Percentiles rank a stretch among this genome's conserved stretches.
phyloP scores from a whole-genome alignment of 148 eudicot genomes.

The Cornus controversa region DNA sequence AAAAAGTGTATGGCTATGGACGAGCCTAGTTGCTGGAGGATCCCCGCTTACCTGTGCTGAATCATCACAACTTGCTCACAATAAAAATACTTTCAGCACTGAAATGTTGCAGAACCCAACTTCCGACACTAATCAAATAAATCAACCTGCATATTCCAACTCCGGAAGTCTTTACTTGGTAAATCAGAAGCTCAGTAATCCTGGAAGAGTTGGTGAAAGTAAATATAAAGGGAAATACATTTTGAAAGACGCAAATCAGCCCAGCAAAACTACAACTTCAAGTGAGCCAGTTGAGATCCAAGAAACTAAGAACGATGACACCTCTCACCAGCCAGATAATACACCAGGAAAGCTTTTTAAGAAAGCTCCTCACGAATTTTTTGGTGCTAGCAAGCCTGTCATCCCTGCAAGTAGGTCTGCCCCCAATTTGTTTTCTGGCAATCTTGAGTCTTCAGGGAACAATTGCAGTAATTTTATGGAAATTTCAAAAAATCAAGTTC shows the following conservation, averaged over 20 bases:
- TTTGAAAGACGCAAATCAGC: constrained; percentile 24
- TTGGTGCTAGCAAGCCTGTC: constrained; percentile 25
- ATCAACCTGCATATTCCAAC: constrained; percentile 9
- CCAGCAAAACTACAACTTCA: constrained; percentile 19
- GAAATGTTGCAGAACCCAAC: constrained; percentile 15
- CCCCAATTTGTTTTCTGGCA: constrained; percentile 24
- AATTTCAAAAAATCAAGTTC: constrained; percentile 21
- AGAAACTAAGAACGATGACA: constrained; percentile 21
- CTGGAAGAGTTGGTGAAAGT: constrained; percentile 14
- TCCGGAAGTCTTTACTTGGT: constrained; percentile 4
- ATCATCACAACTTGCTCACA: constrained; percentile 17
- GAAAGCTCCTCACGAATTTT: constrained; percentile 45
- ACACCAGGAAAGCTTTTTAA: constrained; percentile 8
- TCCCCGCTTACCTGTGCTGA: constrained; percentile 32
- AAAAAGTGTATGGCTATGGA: constrained; percentile 70
- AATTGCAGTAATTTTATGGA: constrained; percentile 7
- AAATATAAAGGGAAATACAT: constrained; percentile 25
- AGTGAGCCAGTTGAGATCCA: constrained; percentile 26
- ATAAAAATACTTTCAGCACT: background rate
- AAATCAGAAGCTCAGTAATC: constrained; percentile 21
- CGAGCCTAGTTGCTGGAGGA: constrained; percentile 50
- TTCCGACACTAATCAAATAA: constrained; percentile 16
- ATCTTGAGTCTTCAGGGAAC: constrained; percentile 20
- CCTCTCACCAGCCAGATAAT: constrained; percentile 12
- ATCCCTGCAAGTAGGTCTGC: constrained; percentile 32